Evolutionary conservation across 2,329 filamentous ascomycete species (phyloP), one percentile per base, ranked within the genome.

Genomic region (Fusarium buharicum): DNA sequence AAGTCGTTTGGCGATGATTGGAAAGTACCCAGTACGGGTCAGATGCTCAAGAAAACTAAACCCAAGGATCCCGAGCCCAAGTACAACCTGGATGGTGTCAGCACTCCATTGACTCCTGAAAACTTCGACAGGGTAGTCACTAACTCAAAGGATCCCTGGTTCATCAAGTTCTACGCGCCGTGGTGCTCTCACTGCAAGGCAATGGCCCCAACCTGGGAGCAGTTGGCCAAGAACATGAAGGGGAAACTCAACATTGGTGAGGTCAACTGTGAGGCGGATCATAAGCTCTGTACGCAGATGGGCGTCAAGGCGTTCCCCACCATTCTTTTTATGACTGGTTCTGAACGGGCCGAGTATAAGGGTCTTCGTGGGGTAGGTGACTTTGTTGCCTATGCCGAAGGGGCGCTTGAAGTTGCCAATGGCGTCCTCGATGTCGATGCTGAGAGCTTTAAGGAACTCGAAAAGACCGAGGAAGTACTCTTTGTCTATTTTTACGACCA

Each of bases 401-500:
- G 93, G 73, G 93, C 94, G 4, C 83, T 95, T 36, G 90, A 93
- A 48, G 83, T 92, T 53, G 87, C 88, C 10, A 82, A 84, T 43
- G 92, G 92, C 38, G 87, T 99, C 24, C 86, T 86, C 55, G 90
- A 98, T 69, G 90, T 99, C 11, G 87, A 93, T 71, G 88, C 89
- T 10, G 84, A 83, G 20, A 81, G 84, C 4, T 93, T 99, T 72
- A 88, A 90, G 74, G 88, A 88, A 60, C 81, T 99, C 70, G 94
- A 99, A 76, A 85, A 95, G 80, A 94, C 90, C 62, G 92, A 98
- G 70, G 93, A 98, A 59, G 95, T 99, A 60, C 90, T 98, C 50
- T 99, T 99, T 76, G 80, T 97, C 66, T 99, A 98, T 80, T 96
- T 98, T 77, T 99, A 97, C 77, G 95, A 99, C 73, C 89, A 96